Evolutionary conservation across 176 grass and related monocot genomes (phyloP).

Genomic region (Phyllostachys edulis): DNA sequence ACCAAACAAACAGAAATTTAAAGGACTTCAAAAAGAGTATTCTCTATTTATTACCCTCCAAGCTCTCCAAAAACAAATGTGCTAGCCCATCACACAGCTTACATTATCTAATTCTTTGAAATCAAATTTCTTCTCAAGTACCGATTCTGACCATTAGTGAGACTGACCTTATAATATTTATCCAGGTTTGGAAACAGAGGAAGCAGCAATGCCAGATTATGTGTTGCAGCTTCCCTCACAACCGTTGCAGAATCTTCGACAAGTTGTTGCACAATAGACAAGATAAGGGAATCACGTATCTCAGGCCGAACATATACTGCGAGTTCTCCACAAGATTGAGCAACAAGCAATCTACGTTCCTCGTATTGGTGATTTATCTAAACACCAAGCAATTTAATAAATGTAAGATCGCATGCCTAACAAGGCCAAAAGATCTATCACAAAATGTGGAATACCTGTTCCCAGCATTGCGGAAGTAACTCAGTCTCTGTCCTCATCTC

Average conservation of each 20-base stretch:
- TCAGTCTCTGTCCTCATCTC: slow-evolving; percentile 99
- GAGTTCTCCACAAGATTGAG: slow-evolving; percentile 93
- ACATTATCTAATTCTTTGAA: slow-evolving; percentile 49
- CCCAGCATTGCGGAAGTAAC: slow-evolving; percentile 97
- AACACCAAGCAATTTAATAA: slow-evolving; percentile 34
- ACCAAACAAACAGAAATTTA: slow-evolving; percentile 41
- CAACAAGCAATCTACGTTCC: slow-evolving; percentile 89
- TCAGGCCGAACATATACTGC: slow-evolving; percentile 85
- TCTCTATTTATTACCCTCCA: slow-evolving; percentile 27
- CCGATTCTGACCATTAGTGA: slow-evolving; percentile 50
- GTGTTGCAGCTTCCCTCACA: slow-evolving; percentile 91
- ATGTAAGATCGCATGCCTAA: slow-evolving; percentile 24
- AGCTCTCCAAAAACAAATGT: slow-evolving; percentile 18
- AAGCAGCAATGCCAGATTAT: slow-evolving; percentile 87
- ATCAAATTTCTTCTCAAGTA: slow-evolving; percentile 38
- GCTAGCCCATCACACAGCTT: slow-evolving; percentile 35
- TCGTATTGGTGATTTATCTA: slow-evolving; percentile 99
- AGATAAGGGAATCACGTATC: slow-evolving; percentile 96
- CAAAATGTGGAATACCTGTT: slow-evolving; percentile 59
- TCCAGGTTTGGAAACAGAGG: slow-evolving; percentile 86
- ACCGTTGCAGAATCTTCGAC: slow-evolving; percentile 87
- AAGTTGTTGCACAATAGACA: slow-evolving; percentile 97
- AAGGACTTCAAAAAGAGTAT: slow-evolving; percentile 24
- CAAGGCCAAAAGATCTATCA: slow-evolving; percentile 32
- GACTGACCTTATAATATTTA: slow-evolving; percentile 95